Conservation (phyloP, 345 rosid species). For the Salix udensis region DNA sequence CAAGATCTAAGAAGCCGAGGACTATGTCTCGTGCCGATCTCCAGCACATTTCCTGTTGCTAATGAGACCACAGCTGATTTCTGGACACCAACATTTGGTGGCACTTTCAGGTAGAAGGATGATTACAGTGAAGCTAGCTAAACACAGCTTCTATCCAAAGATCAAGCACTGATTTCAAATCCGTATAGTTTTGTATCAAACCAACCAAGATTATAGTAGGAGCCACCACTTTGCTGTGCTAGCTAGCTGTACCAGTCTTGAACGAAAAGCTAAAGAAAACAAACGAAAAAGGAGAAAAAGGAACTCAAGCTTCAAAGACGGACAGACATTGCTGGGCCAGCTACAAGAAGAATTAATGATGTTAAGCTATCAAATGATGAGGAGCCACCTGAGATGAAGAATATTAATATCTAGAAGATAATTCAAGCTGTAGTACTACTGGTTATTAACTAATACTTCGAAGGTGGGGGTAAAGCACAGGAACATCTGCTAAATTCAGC, state of each 20-base stretch:
- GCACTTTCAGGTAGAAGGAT: slow-evolving; percentile 24
- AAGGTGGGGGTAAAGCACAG: slow-evolving; percentile 32
- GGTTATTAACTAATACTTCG: neutral
- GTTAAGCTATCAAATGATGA: slow-evolving; percentile 41
- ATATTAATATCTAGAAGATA: neutral
- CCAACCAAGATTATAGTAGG: slow-evolving; percentile 20
- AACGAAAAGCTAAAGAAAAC: slow-evolving; percentile 35
- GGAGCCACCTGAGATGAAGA: slow-evolving; percentile 3
- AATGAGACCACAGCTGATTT: slow-evolving; percentile 27
- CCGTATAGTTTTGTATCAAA: neutral
- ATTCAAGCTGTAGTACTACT: neutral
- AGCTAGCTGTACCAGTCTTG: slow-evolving; percentile 37
- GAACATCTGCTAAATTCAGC: slow-evolving; percentile 61
- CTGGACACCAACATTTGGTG: slow-evolving; percentile 34
- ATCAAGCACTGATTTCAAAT: neutral
- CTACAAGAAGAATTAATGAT: slow-evolving; percentile 35
- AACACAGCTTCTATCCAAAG: neutral
- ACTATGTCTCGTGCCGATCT: slow-evolving; percentile 26
- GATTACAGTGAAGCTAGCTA: neutral
- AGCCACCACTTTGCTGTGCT: slow-evolving; percentile 26
- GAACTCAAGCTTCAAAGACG: slow-evolving; percentile 32
- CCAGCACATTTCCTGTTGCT: slow-evolving; percentile 33
- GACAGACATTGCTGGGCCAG: slow-evolving; percentile 36
- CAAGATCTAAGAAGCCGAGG: slow-evolving; percentile 31
- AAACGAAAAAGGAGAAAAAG: slow-evolving; percentile 11